Percentiles rank a stretch among this genome's conserved stretches.
These are phyloP conservation scores for Candida saitoana DNA, from an alignment of 805 yeast genomes.

Conservation along the genomic window DNA sequence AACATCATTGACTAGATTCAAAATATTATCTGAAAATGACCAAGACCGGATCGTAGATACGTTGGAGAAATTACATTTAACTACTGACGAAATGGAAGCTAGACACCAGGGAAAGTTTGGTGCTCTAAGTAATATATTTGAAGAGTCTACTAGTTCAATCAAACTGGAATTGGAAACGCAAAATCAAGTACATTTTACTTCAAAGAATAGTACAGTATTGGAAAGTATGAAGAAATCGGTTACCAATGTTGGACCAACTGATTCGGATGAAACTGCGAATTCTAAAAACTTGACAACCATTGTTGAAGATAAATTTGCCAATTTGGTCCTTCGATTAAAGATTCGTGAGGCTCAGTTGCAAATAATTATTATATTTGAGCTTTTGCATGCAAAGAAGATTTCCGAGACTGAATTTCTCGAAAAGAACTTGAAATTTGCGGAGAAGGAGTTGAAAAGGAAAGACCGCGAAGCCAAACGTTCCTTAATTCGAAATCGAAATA, in stretches of 20 bases:
- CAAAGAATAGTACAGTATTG: slow-evolving; percentile 16
- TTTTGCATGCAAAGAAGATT: slow-evolving; percentile 30
- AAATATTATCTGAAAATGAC: slow-evolving; percentile 35
- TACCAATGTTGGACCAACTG: neutral
- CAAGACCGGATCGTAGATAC: slow-evolving; percentile 14
- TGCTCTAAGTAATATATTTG: slow-evolving; percentile 11
- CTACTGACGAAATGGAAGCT: slow-evolving; percentile 37
- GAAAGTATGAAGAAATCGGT: neutral
- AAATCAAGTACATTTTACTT: slow-evolving; percentile 19
- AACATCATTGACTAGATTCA: slow-evolving; percentile 46
- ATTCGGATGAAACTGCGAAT: neutral
- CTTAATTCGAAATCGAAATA: slow-evolving; percentile 16
- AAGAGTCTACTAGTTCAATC: neutral
- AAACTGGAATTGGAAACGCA: slow-evolving; percentile 17
- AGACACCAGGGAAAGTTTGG: slow-evolving; percentile 37
- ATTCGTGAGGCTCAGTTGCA: slow-evolving; percentile 57
- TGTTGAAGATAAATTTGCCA: slow-evolving; percentile 18
- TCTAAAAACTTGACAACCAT: neutral
- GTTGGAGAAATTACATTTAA: slow-evolving; percentile 27
- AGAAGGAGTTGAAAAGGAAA: slow-evolving; percentile 20
- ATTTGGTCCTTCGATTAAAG: slow-evolving; percentile 39
- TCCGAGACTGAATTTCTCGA: slow-evolving; percentile 34
- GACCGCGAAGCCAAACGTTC: slow-evolving; percentile 17
- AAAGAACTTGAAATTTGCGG: slow-evolving; percentile 22
- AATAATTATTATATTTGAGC: slow-evolving; percentile 44